Evolutionary conservation across 257 asterid species (phyloP), one percentile per base, ranked within the genome.

Genomic region (Leonotis leonurus): DNA sequence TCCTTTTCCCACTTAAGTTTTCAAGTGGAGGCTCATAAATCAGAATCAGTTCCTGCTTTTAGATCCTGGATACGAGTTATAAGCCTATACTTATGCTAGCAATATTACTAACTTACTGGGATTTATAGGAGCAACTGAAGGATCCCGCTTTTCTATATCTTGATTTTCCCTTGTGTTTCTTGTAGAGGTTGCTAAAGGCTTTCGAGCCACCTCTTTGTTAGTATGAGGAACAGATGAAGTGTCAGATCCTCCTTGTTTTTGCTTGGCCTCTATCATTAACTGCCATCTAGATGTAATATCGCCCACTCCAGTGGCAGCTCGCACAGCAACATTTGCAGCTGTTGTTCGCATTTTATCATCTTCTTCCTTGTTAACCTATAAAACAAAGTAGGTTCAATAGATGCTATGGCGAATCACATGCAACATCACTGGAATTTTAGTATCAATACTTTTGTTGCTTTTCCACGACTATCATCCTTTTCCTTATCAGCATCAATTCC

Each of bases 291-390:
- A 89, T 44, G 85, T 70, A 93, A 87, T 82, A 80, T 93, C 99
- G 60, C 87, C 91, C 57, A 84, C 99, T 65, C 97, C 99, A 13
- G 85, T 90, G 67, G 99, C 97, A 74, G 94, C 95, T 83, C 97
- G 83, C 40, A 89, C 99, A 69, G 99, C 97, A 50, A 87, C 96
- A 78, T 93, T 93, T 60, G 99, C 97, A 62, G 99, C 99, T 36
- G 95, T 92, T 2, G 99, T 66, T 0, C 96, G 95, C 96, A 92
- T 89, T 77, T 89, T 92, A 65, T 87, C 95, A 64, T 92, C 96
- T 67, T 92, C 97, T 69, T 89, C 96, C 84, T 87, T 92, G 80
- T 92, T 87, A 69, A 54, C 85, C 99, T 91, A 80, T n/a, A 30
- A 71, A 10, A 44, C 24, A 21, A 30, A n/a, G 36, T 14, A 40